Evolutionary conservation across 2,329 filamentous ascomycete genomes (phyloP).

Genomic region (Ophiocordyceps sinensis): DNA sequence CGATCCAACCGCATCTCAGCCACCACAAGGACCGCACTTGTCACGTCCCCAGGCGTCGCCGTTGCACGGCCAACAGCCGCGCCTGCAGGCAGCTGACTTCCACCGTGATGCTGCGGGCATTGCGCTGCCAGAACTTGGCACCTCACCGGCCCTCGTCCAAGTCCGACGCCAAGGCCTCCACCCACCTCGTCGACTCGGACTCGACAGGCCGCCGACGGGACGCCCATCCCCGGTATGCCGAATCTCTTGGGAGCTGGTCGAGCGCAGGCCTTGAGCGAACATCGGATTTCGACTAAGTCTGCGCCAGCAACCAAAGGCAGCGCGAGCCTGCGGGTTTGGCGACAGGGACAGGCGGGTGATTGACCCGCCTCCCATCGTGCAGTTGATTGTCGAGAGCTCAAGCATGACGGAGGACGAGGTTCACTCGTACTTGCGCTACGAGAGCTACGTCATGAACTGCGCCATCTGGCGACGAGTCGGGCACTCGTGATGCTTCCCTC

Average conservation of each 20-base stretch:
- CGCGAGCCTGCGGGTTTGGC: slow-evolving; percentile 69
- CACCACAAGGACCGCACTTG: neutral
- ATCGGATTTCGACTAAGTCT: slow-evolving; percentile 27
- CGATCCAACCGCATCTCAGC: neutral
- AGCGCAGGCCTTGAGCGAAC: slow-evolving; percentile 6
- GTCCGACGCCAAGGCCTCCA: neutral
- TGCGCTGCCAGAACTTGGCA: neutral
- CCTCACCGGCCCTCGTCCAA: neutral
- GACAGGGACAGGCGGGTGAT: slow-evolving; percentile 71
- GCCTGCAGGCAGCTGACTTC: neutral
- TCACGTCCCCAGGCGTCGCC: neutral
- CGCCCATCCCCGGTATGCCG: slow-evolving; percentile 7
- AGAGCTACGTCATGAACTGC: slow-evolving; percentile 60
- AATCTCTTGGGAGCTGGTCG: slow-evolving; percentile 12
- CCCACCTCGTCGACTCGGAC: too few relatives aligned
- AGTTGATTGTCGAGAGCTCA: slow-evolving; percentile 51
- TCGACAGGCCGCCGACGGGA: neutral
- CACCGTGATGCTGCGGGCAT: neutral
- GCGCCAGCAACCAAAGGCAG: slow-evolving; percentile 65
- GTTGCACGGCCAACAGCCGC: neutral
- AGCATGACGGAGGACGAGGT: slow-evolving; percentile 39
- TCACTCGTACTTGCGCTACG: slow-evolving; percentile 36
- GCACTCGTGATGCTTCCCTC: slow-evolving; percentile 51
- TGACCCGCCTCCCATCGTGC: slow-evolving; percentile 70
- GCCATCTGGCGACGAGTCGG: slow-evolving; percentile 59